Evolutionary conservation across 2,329 filamentous ascomycete genomes (phyloP).

Genomic region (Ophiocordyceps camponoti-rufipedis): DNA sequence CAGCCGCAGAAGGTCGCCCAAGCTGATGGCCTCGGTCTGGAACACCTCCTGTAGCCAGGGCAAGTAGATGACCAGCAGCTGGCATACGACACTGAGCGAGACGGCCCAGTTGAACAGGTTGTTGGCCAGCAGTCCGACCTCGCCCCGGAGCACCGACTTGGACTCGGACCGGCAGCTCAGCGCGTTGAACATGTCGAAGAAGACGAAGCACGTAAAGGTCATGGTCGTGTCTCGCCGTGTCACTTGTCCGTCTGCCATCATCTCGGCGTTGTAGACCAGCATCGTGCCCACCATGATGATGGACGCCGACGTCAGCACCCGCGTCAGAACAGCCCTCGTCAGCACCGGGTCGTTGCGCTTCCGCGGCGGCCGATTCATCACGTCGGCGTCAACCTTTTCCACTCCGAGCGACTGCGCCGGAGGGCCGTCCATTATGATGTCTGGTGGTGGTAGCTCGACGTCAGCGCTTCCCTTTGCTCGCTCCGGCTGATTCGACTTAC

Average conservation of each 20-base stretch:
- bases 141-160: constrained; percentile 75
- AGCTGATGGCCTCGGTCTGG: constrained; percentile 72
- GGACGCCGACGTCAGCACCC: constrained; percentile 70
- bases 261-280: constrained; percentile 78
- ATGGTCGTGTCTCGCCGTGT: constrained; percentile 94
- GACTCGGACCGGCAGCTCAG: constrained; percentile 79
- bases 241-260: constrained; percentile 65
- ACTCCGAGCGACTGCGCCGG: constrained; percentile 94
- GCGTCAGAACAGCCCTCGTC: constrained; percentile 63
- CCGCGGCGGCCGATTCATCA: constrained; percentile 79
- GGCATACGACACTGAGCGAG: constrained; percentile 63
- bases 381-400: constrained; percentile 80
- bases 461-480: background rate
- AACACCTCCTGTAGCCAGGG: constrained; percentile 88
- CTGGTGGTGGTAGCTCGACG: constrained; percentile 24
- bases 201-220: constrained; percentile 96
- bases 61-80: constrained; percentile 84
- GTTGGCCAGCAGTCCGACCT: constrained; percentile 70
- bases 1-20: constrained; percentile 58
- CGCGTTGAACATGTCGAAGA: constrained; percentile 99
- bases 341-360: constrained; percentile 77
- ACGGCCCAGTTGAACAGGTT: constrained; percentile 96
- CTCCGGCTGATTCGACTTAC: constrained; percentile 36
- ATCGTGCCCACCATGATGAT: constrained; percentile 91
- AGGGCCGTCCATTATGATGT: constrained; percentile 98